Evolutionary conservation across 805 yeast species (phyloP).

Genomic region (Maudiozyma turicensis): DNA sequence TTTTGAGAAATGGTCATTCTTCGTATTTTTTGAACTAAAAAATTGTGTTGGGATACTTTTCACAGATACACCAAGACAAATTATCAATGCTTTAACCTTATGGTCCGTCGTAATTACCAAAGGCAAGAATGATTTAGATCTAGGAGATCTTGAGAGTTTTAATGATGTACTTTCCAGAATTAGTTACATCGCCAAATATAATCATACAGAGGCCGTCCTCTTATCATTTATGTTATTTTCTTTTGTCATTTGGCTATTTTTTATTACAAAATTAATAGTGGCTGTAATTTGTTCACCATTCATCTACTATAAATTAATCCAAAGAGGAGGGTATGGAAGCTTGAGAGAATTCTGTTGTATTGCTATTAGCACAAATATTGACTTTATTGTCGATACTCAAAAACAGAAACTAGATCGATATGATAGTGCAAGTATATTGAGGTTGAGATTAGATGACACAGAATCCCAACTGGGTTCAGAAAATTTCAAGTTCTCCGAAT

Average conservation of each 20-base stretch:
- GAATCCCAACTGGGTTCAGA: background rate
- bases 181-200: conserved; percentile 44
- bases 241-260: conserved; percentile 60
- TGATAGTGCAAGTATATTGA: background rate
- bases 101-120: conserved; percentile 37
- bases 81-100: conserved; percentile 65
- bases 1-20: conserved; percentile 59
- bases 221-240: conserved; percentile 69
- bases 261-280: conserved; percentile 41
- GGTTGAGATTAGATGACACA: background rate
- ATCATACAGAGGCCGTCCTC: conserved; percentile 55
- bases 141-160: conserved; percentile 24
- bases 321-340: conserved; percentile 32
- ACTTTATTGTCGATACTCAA: conserved; percentile 28
- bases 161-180: conserved; percentile 36
- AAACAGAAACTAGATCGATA: conserved; percentile 2
- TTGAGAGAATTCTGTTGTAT: conserved; percentile 53
- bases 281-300: conserved; percentile 49
- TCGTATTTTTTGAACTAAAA: conserved; percentile 53
- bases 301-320: conserved; percentile 37
- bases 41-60: conserved; percentile 51
- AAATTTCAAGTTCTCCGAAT: background rate
- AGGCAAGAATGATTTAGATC: conserved; percentile 20
- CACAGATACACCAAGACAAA: conserved; percentile 82
- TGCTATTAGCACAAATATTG: conserved; percentile 49